Base-by-base conservation (phyloP, 208 protist species). In the Crithidia sp. region DNA sequence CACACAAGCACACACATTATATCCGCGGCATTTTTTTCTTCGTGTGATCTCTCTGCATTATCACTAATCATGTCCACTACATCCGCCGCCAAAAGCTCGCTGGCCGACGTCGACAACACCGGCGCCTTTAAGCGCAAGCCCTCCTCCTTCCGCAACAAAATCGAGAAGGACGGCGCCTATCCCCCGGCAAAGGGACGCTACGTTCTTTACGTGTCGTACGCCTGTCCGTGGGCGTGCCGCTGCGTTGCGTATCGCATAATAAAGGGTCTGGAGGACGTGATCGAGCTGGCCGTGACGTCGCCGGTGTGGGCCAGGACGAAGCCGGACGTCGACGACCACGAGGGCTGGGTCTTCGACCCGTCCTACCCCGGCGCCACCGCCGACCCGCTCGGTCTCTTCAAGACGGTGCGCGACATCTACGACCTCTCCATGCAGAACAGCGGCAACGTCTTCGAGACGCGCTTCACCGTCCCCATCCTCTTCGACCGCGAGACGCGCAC, bases 381-480 rank as follows among this genome's bases (percentile, higher is more conserved):
- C 10, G 92, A 96, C 63, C 66, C 67, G 0, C 52, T 92, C 36
- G 70, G 79, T 45, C 61, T 59, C 47, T 82, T 75, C 57, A 70
- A 69, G 17, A 76, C 57, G 0, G 62, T 90, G 0, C 71, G 77
- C 45, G 77, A 95, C 47, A 67, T 98, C 14, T 97, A 97, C 76
- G 77, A 88, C 64, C 61, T 81, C 37, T 80, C 78, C 60, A 86
- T 84, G 71, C 17, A 80, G 43, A 79, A 77, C 50, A 78, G 59
- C 37, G 83, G 80, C 70, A 76, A 83, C 40, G 65, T 49, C 54
- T 85, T 83, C 74, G 74, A 82, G 44, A 88, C 79, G 8, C 79
- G 76, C 72, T 91, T 77, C 77, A 96, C 96, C 19, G 90, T 97
- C 10, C 95, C 95, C 10, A 69, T 98, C n/a, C 82, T 98, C n/a